phyloP scores from a whole-genome alignment of 2,329 filamentous ascomycete species.

The Pseudodiploospora longispora region DNA sequence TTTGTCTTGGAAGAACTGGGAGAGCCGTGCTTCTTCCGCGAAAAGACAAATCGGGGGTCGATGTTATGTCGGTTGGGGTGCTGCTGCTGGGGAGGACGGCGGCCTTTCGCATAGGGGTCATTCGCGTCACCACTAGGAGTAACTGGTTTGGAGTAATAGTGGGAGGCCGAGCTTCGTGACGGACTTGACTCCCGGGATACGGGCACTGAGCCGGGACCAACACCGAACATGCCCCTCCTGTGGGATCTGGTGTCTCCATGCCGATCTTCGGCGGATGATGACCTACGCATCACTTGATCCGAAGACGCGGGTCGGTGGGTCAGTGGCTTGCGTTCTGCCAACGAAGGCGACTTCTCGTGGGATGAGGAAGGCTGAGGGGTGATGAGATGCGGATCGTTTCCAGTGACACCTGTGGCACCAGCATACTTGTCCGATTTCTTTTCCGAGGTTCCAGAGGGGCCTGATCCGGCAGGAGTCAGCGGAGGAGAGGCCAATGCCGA shows the following conservation, averaged over 20 bases:
- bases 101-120: constrained; percentile 80
- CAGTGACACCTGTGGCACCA: constrained; percentile 25
- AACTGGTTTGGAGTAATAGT: constrained; percentile 63
- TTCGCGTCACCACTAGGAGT: constrained; percentile 73
- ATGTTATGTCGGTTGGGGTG: constrained; percentile 55
- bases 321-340: constrained; percentile 31
- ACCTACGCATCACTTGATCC: constrained; percentile 32
- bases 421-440: constrained; percentile 22
- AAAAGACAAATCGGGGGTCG: constrained; percentile 79
- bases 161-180: constrained; percentile 52
- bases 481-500: constrained; percentile 79
- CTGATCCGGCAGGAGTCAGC: constrained; percentile 75
- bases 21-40: constrained; percentile 60
- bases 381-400: constrained; percentile 40
- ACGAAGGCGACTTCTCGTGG: constrained; percentile 40
- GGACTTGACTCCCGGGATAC: constrained; percentile 57
- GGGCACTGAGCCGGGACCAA: constrained; percentile 45
- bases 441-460: constrained; percentile 25
- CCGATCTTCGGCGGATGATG: constrained; percentile 31
- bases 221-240: constrained; percentile 46
- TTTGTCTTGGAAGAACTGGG: constrained; percentile 44
- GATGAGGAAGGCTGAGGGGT: constrained; percentile 60
- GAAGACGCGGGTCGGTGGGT: constrained; percentile 36
- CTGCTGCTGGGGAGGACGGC: constrained; percentile 60
- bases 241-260: constrained; percentile 31